Evolutionary conservation across 1,284 basidiomycete genomes (phyloP).

Genomic region (Trichosporon asahii): DNA sequence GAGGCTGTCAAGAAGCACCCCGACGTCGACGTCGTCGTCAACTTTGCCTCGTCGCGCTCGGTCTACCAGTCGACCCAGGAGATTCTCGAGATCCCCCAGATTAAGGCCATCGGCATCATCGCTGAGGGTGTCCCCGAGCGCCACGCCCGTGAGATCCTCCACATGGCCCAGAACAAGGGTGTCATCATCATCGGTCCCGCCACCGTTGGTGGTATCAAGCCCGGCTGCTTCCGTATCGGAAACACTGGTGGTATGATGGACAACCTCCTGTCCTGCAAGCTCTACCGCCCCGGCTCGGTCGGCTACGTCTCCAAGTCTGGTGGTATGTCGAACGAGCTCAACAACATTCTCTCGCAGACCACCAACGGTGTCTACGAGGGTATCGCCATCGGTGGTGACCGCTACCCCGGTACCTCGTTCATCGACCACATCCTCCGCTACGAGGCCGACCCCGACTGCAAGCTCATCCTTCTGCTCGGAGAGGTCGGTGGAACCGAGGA

Average conservation of each 20-base stretch:
- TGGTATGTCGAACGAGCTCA: constrained; percentile 99
- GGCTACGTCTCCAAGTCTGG: constrained; percentile 99
- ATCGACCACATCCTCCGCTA: constrained; percentile 98
- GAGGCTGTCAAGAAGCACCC: constrained; percentile 94
- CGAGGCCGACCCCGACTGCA: constrained; percentile 95
- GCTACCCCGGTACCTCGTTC: constrained; percentile 97
- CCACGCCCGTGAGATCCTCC: constrained; percentile 92
- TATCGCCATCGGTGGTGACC: constrained; percentile 98
- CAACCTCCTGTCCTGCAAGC: constrained; percentile 98
- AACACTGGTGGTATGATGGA: constrained; percentile 99
- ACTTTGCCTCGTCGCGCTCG: constrained; percentile 93
- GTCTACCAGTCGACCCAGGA: constrained; percentile 95
- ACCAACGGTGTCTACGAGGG: constrained; percentile 99
- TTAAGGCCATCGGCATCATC: constrained; percentile 87
- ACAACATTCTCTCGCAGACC: constrained; percentile 97
- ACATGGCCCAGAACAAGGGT: constrained; percentile 77
- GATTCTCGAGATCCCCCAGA: constrained; percentile 69
- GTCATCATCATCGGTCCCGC: constrained; percentile 97
- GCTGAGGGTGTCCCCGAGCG: constrained; percentile 98
- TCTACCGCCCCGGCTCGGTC: constrained; percentile 95
- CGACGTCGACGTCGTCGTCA: constrained; percentile 96
- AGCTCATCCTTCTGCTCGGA: constrained; percentile 96
- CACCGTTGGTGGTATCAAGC: constrained; percentile 99
- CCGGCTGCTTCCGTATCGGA: constrained; percentile 98
- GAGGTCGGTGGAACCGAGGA: constrained; percentile 99